Percentiles rank a stretch among this genome's conserved stretches.
phyloP scores from a whole-genome alignment of 208 protist genomes.

The Entamoeba invadens region DNA sequence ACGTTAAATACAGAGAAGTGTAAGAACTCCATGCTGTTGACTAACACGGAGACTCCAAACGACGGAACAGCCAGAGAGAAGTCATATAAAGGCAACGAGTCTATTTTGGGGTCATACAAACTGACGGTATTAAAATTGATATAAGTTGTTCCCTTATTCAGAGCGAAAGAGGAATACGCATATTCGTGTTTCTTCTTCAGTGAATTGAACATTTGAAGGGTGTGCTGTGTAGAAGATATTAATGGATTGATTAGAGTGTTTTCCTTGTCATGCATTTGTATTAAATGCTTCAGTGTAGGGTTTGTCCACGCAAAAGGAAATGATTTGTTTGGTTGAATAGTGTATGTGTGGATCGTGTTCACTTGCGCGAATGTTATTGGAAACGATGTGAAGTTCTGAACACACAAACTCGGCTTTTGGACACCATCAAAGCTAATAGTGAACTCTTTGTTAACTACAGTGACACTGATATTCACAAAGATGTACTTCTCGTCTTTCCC shows the following conservation, averaged over 20 bases:
- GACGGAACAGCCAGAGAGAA: background rate
- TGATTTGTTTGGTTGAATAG: background rate
- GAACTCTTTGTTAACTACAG: background rate
- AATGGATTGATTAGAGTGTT: background rate
- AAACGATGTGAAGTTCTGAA: background rate
- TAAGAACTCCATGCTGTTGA: background rate
- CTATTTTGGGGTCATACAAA: background rate
- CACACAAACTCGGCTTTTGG: background rate
- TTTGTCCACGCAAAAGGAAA: background rate
- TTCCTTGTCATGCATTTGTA: background rate
- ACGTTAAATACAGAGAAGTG: background rate
- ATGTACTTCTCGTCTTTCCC: background rate
- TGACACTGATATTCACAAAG: background rate
- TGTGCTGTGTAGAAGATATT: background rate
- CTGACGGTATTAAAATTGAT: background rate
- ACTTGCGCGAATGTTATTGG: background rate
- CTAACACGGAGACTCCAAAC: background rate
- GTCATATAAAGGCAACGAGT: background rate
- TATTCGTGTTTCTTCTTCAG: background rate
- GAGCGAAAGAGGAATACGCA: background rate
- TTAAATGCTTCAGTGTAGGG: background rate
- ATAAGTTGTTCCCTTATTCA: background rate
- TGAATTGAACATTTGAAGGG: background rate
- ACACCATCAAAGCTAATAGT: background rate
- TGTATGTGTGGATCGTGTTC: background rate